These are phyloP conservation scores for Fusarium sp. DNA, from an alignment of 2,329 filamentous ascomycete species.

Conservation along the genomic window DNA sequence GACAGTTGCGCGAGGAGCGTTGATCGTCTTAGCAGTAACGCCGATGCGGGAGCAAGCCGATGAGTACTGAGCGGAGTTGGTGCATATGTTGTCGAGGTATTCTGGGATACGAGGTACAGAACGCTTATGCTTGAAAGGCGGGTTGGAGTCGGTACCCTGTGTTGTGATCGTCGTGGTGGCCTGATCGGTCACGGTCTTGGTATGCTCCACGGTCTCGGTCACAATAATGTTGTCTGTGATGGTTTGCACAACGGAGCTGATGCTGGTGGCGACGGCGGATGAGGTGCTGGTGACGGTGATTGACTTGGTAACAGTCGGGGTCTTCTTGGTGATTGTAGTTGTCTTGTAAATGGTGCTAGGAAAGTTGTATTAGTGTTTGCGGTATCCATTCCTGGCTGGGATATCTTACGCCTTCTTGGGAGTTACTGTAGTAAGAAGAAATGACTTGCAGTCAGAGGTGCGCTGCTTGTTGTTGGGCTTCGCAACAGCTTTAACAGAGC, in stretches of 20 bases:
- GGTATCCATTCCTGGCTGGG: neutral
- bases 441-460: neutral
- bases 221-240: neutral
- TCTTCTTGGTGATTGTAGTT: constrained; percentile 2
- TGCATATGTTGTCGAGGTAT: neutral
- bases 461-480: neutral
- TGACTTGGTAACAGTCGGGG: neutral
- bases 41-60: constrained; percentile 1
- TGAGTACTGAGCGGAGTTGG: neutral
- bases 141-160: neutral
- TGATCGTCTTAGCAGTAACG: neutral
- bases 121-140: neutral
- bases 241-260: neutral
- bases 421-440: neutral
- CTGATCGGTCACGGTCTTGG: neutral
- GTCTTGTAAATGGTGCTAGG: neutral
- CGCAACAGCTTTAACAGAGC: neutral
- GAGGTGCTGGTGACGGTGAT: neutral
- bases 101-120: neutral
- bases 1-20: neutral
- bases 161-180: neutral
- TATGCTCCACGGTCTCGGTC: neutral
- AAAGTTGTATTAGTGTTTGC: neutral
- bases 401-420: neutral
- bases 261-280: neutral